Evolutionary conservation across 1,284 basidiomycete species (phyloP).

Genomic region (Moesziomyces parantarcticus): DNA sequence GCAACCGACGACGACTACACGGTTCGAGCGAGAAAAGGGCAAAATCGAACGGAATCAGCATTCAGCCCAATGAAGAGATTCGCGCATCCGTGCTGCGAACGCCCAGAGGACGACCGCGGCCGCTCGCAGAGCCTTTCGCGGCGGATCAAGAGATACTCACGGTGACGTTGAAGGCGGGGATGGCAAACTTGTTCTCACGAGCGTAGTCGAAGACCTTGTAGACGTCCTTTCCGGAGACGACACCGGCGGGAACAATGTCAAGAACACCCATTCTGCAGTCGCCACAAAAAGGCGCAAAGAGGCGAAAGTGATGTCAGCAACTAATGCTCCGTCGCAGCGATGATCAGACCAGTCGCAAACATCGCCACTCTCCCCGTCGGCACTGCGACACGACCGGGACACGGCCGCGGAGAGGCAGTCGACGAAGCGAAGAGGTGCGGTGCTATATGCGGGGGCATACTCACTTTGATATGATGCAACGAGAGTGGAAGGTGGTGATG

Average conservation of each 20-base stretch:
- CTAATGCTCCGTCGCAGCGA: background rate
- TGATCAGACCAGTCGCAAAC: background rate
- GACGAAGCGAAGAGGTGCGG: background rate
- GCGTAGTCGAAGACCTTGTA: conserved; percentile 68
- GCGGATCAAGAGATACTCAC: conserved; percentile 29
- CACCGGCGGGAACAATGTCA: conserved; percentile 66
- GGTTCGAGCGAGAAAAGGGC: background rate
- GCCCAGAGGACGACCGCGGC: no score
- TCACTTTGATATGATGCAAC: conserved; percentile 27
- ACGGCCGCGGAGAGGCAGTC: background rate
- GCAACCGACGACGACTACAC: conserved; percentile 58
- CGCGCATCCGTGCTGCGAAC: no score
- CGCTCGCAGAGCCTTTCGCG: background rate
- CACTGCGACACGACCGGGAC: background rate
- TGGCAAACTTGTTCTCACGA: conserved; percentile 65
- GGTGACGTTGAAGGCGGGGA: conserved; percentile 67
- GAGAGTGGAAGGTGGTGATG: conserved; percentile 2
- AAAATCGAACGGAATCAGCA: conserved; percentile 3
- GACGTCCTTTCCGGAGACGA: conserved; percentile 67
- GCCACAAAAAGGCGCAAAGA: background rate
- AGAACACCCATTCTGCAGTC: conserved; percentile 57
- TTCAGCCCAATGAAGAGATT: background rate
- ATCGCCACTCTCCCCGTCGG: background rate
- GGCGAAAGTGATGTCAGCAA: background rate
- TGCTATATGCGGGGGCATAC: conserved; percentile 1